Percentiles rank a stretch among this genome's conserved stretches.
Evolutionary conservation across 2,329 filamentous ascomycete species (phyloP).

Genomic region (Ophiostoma novo-ulmi): DNA sequence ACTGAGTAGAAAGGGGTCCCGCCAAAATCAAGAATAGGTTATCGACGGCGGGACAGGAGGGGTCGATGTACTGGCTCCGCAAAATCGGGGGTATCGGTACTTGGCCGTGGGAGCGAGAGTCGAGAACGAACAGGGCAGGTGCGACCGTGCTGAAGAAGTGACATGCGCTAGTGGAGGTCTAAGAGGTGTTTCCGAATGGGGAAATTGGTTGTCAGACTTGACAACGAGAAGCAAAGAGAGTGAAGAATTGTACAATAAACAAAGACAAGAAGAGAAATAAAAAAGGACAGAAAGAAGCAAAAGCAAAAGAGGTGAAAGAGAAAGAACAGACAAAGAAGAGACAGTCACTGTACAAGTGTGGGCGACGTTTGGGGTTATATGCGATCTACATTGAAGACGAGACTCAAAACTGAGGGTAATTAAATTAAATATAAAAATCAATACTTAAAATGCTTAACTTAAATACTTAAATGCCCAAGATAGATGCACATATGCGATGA

Average conservation of each 20-base stretch:
- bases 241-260: neutral
- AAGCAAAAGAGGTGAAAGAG: neutral
- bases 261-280: neutral
- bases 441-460: neutral
- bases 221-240: neutral
- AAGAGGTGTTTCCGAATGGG: conserved; percentile 4
- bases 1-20: no score
- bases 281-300: neutral
- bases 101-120: conserved; percentile 10
- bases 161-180: conserved; percentile 3
- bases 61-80: conserved; percentile 19
- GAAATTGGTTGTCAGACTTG: neutral
- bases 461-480: neutral
- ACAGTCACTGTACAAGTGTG: neutral
- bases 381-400: conserved; percentile 18
- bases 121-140: neutral
- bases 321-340: neutral
- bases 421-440: neutral
- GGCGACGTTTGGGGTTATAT: conserved; percentile 21
- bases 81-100: conserved; percentile 22
- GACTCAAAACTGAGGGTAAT: neutral
- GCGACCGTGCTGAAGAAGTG: conserved; percentile 4
- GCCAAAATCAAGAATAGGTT: no score
- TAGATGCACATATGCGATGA: neutral
- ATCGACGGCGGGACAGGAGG: conserved; percentile 17